These are phyloP conservation scores for Malus sylvestris DNA, from an alignment of 306 rosid genomes.

Conservation along the genomic window DNA sequence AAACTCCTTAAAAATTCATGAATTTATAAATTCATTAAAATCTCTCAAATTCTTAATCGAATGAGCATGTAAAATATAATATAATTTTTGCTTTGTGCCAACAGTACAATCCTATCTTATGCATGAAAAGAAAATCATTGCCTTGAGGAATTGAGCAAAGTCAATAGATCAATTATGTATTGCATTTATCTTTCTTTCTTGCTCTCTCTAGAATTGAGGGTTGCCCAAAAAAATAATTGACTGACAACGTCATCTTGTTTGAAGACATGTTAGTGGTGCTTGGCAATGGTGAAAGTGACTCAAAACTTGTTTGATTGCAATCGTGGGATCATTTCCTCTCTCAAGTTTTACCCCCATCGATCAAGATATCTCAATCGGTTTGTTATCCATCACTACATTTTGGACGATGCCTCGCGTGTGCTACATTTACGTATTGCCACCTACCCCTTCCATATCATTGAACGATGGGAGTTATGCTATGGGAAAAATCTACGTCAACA, in stretches of 20 bases:
- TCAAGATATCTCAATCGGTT: slow-evolving; percentile 12
- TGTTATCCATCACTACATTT: not conserved
- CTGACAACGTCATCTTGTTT: not conserved
- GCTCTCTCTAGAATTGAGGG: not conserved
- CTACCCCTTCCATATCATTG: not conserved
- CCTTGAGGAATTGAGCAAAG: not conserved
- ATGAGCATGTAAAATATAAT: too few relatives aligned
- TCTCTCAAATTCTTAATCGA: too few relatives aligned
- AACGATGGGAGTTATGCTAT: not conserved
- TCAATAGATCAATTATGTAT: slow-evolving; percentile 9
- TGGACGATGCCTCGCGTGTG: not conserved
- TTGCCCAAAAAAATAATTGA: not conserved
- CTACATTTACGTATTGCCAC: not conserved
- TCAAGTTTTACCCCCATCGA: not conserved
- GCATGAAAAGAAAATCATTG: not conserved
- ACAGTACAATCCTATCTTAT: not conserved
- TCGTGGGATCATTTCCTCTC: not conserved
- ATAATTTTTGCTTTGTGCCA: not conserved
- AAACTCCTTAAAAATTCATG: too few relatives aligned
- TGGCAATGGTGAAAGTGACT: slow-evolving; percentile 13
- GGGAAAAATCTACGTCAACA: too few relatives aligned
- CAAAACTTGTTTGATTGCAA: slow-evolving; percentile 2
- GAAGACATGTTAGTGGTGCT: not conserved
- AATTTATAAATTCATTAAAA: too few relatives aligned
- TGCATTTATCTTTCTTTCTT: not conserved